These are phyloP conservation scores for Cystofilobasidium bisporidii DNA, from an alignment of 768 basidiomycete genomes.

Conservation along the genomic window DNA sequence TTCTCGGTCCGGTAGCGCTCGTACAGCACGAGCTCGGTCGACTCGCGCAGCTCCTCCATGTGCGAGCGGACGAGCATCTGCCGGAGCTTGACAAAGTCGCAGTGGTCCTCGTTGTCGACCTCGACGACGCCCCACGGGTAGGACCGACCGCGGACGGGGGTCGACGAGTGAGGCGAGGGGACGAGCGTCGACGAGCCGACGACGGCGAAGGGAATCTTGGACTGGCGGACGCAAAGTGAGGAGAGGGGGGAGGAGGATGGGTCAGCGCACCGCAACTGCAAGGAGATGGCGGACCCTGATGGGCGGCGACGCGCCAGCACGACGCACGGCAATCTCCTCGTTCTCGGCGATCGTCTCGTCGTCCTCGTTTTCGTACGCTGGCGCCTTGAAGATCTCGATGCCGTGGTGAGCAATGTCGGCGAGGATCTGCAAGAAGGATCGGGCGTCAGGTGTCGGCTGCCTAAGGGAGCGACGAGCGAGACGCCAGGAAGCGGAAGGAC, in stretches of 20 bases:
- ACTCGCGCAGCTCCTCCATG: slow-evolving; percentile 98
- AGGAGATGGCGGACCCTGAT: no score
- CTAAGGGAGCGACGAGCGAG: background rate
- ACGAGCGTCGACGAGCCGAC: slow-evolving; percentile 87
- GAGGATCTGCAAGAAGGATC: slow-evolving; percentile 53
- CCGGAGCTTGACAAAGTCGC: slow-evolving; percentile 97
- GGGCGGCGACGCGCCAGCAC: no score
- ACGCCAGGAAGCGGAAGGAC: slow-evolving; percentile 30
- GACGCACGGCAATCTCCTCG: slow-evolving; percentile 65
- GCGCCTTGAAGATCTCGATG: slow-evolving; percentile 96
- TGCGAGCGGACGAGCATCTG: slow-evolving; percentile 99
- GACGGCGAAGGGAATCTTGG: slow-evolving; percentile 97
- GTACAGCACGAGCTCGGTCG: slow-evolving; percentile 89
- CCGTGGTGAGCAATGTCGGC: slow-evolving; percentile 89
- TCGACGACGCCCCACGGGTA: slow-evolving; percentile 99
- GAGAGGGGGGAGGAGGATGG: background rate
- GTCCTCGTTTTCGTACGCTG: slow-evolving; percentile 94
- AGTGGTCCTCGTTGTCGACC: slow-evolving; percentile 98
- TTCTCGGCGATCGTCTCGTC: slow-evolving; percentile 96
- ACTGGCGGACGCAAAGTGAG: slow-evolving; percentile 39
- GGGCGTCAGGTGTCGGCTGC: background rate
- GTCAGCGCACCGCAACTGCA: no score
- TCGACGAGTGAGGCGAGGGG: slow-evolving; percentile 46
- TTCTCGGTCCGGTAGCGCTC: slow-evolving; percentile 99
- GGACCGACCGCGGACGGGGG: slow-evolving; percentile 79